Base-by-base conservation (phyloP, 495 filamentous ascomycete genomes). In the Hyaloscypha finlandica region DNA sequence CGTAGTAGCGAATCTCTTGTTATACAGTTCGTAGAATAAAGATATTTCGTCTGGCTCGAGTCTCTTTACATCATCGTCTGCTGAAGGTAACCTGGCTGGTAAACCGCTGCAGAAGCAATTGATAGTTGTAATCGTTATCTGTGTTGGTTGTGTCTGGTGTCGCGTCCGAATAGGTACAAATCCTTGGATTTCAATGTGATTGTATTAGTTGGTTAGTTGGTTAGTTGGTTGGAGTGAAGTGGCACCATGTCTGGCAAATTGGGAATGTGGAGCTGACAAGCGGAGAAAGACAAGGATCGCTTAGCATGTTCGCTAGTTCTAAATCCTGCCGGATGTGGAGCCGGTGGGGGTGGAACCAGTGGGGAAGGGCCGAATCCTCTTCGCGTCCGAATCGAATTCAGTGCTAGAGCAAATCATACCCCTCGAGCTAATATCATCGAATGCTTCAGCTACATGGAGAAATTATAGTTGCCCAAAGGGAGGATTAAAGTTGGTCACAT, bases 371-470 rank as follows among this genome's bases (percentile, higher is more conserved):
- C 19, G 42, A 48, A 48, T 48, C 42, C 42, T 48, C 42, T 48
- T 48, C 42, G 42, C 42, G 42, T 48, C 42, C 8, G 42, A 48
- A 48, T 48, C 42, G 42, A 48, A 48, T 48, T 48, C 42, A 48
- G 42, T 48, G 8, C 19, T 48, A 19, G 42, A 48, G 42, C 42
- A 48, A 48, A 48, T 48, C 42, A 19, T 19, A 19, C 42, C 42
- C 42, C 19, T 19, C 8, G 19, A 8, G 8, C 19, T 8, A 48
- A 8, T 8, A 48, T 48, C 42, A 48, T 48, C 42, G 42, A 48
- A 48, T 48, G 42, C 42, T 48, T 48, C 42, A 48, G 42, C 42
- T 48, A 48, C 42, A 19, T 48, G 42, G n/a, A 48, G 42, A 48
- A 48, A 48, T 48, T 48, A 48, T 19, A 48, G 42, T 48, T 19